Evolutionary conservation across 2,329 filamentous ascomycete genomes (phyloP).

Genomic region (Exophiala alcalophila): DNA sequence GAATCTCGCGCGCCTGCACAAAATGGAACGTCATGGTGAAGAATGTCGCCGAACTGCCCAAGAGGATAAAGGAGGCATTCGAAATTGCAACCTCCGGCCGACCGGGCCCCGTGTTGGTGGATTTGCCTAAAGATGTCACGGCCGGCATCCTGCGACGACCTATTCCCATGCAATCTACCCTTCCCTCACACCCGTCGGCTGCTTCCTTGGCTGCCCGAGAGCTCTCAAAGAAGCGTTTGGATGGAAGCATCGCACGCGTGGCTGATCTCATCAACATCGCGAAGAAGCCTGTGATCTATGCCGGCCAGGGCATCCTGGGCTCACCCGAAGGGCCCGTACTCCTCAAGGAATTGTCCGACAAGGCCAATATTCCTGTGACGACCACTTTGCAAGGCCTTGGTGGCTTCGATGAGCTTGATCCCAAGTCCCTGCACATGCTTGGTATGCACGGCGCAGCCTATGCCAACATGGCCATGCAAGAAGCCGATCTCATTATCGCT

Average conservation of each 20-base stretch:
- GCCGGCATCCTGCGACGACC: slow-evolving; percentile 77
- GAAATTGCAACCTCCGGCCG: slow-evolving; percentile 94
- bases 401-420: slow-evolving; percentile 86
- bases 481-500: slow-evolving; percentile 92
- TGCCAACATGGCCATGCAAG: slow-evolving; percentile 97
- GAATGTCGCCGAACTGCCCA: slow-evolving; percentile 86
- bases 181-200: slow-evolving; percentile 79
- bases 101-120: slow-evolving; percentile 90
- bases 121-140: slow-evolving; percentile 94
- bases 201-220: slow-evolving; percentile 79
- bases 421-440: slow-evolving; percentile 95
- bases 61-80: slow-evolving; percentile 95
- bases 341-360: slow-evolving; percentile 83
- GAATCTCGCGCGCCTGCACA: slow-evolving; percentile 90
- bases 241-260: slow-evolving; percentile 70
- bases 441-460: slow-evolving; percentile 98
- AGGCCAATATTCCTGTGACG: slow-evolving; percentile 87
- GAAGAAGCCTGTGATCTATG: slow-evolving; percentile 94
- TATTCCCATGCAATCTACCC: slow-evolving; percentile 71
- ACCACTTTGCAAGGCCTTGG: slow-evolving; percentile 94
- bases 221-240: slow-evolving; percentile 67
- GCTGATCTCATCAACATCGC: slow-evolving; percentile 80
- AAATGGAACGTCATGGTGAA: slow-evolving; percentile 99
- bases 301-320: slow-evolving; percentile 83
- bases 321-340: slow-evolving; percentile 74